Evolutionary conservation across 805 yeast genomes (phyloP).

Genomic region (Gaillardinia entomophila): DNA sequence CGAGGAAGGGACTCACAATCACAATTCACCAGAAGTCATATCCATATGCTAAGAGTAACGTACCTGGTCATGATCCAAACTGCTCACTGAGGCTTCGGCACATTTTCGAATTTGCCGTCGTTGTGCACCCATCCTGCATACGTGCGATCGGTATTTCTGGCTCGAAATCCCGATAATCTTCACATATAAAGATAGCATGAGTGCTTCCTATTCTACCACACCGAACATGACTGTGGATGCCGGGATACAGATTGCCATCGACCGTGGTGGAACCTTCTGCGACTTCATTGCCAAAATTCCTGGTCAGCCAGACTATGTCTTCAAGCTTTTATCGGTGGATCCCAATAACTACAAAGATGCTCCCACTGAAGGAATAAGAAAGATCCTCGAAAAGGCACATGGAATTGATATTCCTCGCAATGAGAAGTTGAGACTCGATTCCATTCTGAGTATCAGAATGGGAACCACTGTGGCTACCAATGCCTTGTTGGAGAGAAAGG

Average conservation of each 20-base stretch:
- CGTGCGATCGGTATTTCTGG: neutral
- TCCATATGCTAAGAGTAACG: too few relatives aligned
- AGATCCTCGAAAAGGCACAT: slow-evolving; percentile 60
- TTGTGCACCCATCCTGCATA: too few relatives aligned
- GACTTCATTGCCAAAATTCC: slow-evolving; percentile 54
- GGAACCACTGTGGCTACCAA: slow-evolving; percentile 97
- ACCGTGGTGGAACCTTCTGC: slow-evolving; percentile 85
- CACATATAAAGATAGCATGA: neutral
- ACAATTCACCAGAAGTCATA: too few relatives aligned
- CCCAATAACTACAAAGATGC: slow-evolving; percentile 87
- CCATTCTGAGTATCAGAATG: slow-evolving; percentile 69
- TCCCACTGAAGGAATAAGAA: slow-evolving; percentile 84
- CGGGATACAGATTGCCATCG: slow-evolving; percentile 28
- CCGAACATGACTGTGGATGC: neutral
- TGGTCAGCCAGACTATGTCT: slow-evolving; percentile 53
- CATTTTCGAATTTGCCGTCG: too few relatives aligned
- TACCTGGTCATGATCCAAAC: too few relatives aligned
- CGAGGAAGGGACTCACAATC: too few relatives aligned
- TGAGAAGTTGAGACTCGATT: slow-evolving; percentile 52
- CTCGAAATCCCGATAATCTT: neutral
- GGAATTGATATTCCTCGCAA: slow-evolving; percentile 53
- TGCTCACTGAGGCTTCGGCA: too few relatives aligned
- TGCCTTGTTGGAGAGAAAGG: slow-evolving; percentile 88
- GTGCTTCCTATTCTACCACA: neutral
- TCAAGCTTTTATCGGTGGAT: slow-evolving; percentile 83